phyloP scores from a whole-genome alignment of 1,284 basidiomycete species.

The Wallemia hederae region DNA sequence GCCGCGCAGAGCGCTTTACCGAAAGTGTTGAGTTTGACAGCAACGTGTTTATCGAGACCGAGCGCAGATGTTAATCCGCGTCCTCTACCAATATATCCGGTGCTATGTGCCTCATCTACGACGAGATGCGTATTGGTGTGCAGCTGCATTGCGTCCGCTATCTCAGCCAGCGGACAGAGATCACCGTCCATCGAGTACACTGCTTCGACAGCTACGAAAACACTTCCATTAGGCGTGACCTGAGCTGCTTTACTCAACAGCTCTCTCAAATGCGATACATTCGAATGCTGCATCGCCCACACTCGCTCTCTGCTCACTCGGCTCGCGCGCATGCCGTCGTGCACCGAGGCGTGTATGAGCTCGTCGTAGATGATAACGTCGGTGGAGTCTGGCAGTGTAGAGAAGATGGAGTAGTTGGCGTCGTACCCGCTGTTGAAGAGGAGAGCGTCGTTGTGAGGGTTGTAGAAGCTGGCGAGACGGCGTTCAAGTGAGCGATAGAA shows the following conservation, averaged over 20 bases:
- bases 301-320: constrained; percentile 20
- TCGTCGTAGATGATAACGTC: constrained; percentile 65
- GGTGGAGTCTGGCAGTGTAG: constrained; percentile 42
- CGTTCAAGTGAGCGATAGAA: constrained; percentile 38
- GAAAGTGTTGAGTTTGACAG: constrained; percentile 27
- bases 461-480: constrained; percentile 34
- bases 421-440: constrained; percentile 89
- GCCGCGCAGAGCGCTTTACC: constrained; percentile 40
- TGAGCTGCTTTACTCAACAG: constrained; percentile 7
- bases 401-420: constrained; percentile 70
- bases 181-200: constrained; percentile 93
- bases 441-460: constrained; percentile 29
- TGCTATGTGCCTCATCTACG: constrained; percentile 71
- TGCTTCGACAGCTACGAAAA: constrained; percentile 48
- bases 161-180: constrained; percentile 37
- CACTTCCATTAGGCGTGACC: constrained; percentile 8
- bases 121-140: constrained; percentile 34
- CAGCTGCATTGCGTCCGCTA: constrained; percentile 30
- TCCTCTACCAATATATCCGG: constrained; percentile 22
- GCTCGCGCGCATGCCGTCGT: constrained; percentile 55
- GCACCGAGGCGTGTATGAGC: constrained; percentile 69
- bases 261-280: constrained; percentile 16
- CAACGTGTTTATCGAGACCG: constrained; percentile 29
- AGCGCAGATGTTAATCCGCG: constrained; percentile 22
- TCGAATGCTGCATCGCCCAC: constrained; percentile 43